A percentile compares a stretch with the other conserved stretches of the same genome.
Evolutionary conservation across 2,329 filamentous ascomycete species (phyloP).

Genomic region (Colletotrichum musae): DNA sequence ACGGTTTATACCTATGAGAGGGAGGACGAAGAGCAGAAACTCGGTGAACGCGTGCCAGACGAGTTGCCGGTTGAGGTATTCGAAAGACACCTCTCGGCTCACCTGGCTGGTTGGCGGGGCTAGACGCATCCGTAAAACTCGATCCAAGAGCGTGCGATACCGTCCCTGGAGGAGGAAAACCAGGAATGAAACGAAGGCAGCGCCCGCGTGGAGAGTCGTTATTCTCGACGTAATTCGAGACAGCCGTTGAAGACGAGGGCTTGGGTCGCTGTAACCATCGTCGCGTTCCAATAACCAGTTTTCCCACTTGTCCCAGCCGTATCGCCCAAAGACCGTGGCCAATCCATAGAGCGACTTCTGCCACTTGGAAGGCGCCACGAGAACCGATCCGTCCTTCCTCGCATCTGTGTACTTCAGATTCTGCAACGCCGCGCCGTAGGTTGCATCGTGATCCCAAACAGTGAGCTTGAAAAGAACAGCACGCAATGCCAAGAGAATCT

Average conservation of each 20-base stretch:
- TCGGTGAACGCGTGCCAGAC: slow-evolving; percentile 99
- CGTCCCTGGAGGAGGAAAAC: slow-evolving; percentile 92
- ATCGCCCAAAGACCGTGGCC: slow-evolving; percentile 88
- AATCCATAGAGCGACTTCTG: slow-evolving; percentile 90
- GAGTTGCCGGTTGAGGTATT: slow-evolving; percentile 96
- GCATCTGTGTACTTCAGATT: slow-evolving; percentile 93
- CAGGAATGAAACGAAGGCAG: slow-evolving; percentile 87
- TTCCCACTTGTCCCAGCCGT: slow-evolving; percentile 94
- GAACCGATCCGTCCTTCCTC: slow-evolving; percentile 72
- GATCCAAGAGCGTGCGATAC: slow-evolving; percentile 92
- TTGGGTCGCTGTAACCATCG: slow-evolving; percentile 76
- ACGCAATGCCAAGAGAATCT: slow-evolving; percentile 84
- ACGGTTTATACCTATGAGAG: slow-evolving; percentile 92
- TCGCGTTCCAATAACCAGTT: slow-evolving; percentile 84
- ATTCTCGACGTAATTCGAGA: slow-evolving; percentile 77
- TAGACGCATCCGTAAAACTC: slow-evolving; percentile 85
- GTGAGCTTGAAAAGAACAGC: slow-evolving; percentile 92
- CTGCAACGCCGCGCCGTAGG: slow-evolving; percentile 93
- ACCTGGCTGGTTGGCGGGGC: slow-evolving; percentile 89
- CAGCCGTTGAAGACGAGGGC: slow-evolving; percentile 67
- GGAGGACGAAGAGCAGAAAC: slow-evolving; percentile 96
- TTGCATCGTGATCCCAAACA: slow-evolving; percentile 96
- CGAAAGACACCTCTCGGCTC: slow-evolving; percentile 93
- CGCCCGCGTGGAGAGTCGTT: slow-evolving; percentile 83
- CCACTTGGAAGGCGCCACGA: slow-evolving; percentile 80